Evolutionary conservation across 2,329 filamentous ascomycete genomes (phyloP), one percentile per base, ranked within the genome.

Genomic region (Hypocreales sp.): DNA sequence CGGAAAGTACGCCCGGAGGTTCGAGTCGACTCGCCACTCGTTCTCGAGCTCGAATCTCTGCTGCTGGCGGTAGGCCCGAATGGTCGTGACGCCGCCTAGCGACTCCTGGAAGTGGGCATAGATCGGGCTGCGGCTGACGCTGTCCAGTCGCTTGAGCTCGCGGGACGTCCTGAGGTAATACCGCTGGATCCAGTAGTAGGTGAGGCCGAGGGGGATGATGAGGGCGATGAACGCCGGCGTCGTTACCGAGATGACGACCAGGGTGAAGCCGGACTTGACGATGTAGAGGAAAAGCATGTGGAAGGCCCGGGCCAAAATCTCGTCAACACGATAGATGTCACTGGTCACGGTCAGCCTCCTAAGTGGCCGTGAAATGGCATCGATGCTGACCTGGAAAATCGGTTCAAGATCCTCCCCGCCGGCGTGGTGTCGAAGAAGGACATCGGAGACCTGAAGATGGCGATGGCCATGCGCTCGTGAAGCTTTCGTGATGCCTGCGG

Each of bases 81-180:
- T 95, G 8, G 90, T 98, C 33, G 81, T 82, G 46, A 94, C 79
- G 23, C 90, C 90, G 35, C 83, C 87, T 8, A 98, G 69, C 2
- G 84, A 92, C 56, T 98, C 92, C 49, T 98, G 90, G 59, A 98
- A 98, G 53, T 98, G 92, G 6, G 90, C 90, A 51, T 86, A 98
- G 42, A 98, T 92, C 15, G 92, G 92, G 50, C 86, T 94, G 42
- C 84, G 77, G 49, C 79, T 93, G 40, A 95, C 79, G 48, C 86
- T 94, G 55, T 98, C 90, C 32, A 98, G 65, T 38, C 90, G 72
- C 63, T 98, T 98, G 37, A 98, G 67, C 58, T 98, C 92, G 36
- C 92, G 79, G 32, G 90, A 98, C 10, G 90, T 94, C 35, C 86
- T 72, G 26, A 98, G 70, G 52, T 98, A 98, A 63, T 98, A 98